These are phyloP conservation scores for Haberlea rhodopensis DNA, from an alignment of 257 asterid genomes.

Conservation along the genomic window DNA sequence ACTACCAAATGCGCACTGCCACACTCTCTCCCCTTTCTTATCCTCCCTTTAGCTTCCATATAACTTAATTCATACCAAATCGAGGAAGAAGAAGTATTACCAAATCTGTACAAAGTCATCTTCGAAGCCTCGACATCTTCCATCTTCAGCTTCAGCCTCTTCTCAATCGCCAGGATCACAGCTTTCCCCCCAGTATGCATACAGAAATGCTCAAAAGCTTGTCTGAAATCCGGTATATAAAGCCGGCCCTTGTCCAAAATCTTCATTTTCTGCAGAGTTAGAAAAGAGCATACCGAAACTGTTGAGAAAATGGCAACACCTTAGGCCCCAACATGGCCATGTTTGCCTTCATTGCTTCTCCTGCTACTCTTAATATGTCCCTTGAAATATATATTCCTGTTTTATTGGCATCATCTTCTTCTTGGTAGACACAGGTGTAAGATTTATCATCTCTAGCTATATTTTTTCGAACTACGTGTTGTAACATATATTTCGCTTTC, in stretches of 20 bases:
- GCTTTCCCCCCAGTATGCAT: slow-evolving; percentile 32
- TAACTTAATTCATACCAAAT: slow-evolving; percentile 33
- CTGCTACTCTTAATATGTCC: slow-evolving; percentile 24
- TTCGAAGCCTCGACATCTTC: slow-evolving; percentile 33
- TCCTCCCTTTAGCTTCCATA: slow-evolving; percentile 29
- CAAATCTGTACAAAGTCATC: slow-evolving; percentile 31
- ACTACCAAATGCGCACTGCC: slow-evolving; percentile 34
- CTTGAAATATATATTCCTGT: slow-evolving; percentile 30
- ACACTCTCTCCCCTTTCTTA: slow-evolving; percentile 29
- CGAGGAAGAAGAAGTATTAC: slow-evolving; percentile 35
- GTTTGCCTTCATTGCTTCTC: slow-evolving; percentile 29
- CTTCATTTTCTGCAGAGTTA: slow-evolving; percentile 3
- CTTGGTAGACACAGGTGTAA: slow-evolving; percentile 31
- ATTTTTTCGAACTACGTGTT: slow-evolving; percentile 29
- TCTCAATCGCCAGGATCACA: slow-evolving; percentile 22
- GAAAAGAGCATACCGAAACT: slow-evolving; percentile 14
- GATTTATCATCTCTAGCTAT: slow-evolving; percentile 30
- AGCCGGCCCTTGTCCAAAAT: neutral
- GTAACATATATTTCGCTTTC: slow-evolving; percentile 21
- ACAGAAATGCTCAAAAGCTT: slow-evolving; percentile 34
- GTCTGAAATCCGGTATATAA: slow-evolving; percentile 27
- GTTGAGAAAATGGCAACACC: slow-evolving; percentile 33
- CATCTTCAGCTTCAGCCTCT: slow-evolving; percentile 20
- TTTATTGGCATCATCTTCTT: slow-evolving; percentile 26
- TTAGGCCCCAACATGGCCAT: slow-evolving; percentile 30